Evolutionary conservation across 192 early-diverging fungal genomes (phyloP).

Genomic region (Allomyces macrogynus): DNA sequence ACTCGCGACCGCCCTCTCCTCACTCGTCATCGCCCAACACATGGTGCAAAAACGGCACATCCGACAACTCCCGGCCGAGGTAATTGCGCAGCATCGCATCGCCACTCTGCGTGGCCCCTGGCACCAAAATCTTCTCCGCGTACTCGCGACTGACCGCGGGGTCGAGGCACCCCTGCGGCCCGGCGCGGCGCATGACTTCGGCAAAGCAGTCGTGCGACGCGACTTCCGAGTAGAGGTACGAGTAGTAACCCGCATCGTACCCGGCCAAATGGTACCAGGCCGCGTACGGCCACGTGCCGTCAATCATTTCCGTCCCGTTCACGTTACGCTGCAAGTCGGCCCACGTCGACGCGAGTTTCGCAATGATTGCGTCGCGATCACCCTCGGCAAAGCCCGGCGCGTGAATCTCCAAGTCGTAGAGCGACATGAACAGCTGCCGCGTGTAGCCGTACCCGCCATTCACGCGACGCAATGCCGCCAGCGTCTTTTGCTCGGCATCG

Average conservation of each 20-base stretch:
- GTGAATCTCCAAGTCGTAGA: conserved; percentile 6
- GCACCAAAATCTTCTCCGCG: not conserved
- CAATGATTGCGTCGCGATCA: not conserved
- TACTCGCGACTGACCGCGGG: not conserved
- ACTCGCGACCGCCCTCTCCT: too few relatives aligned
- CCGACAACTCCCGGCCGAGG: not conserved
- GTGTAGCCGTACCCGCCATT: conserved; percentile 3
- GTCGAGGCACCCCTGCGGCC: not conserved
- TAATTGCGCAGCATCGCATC: not conserved
- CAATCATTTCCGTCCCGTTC: not conserved
- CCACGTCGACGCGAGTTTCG: not conserved
- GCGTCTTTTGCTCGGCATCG: not conserved
- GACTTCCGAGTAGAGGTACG: conserved; percentile 2
- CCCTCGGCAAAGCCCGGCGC: not conserved
- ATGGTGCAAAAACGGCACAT: not conserved
- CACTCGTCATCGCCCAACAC: not conserved
- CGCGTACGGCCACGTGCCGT: not conserved
- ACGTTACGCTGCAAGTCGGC: not conserved
- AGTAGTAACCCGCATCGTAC: conserved; percentile 3
- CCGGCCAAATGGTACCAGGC: conserved; percentile 2
- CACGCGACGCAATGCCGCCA: not conserved
- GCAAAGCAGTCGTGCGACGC: conserved; percentile 1
- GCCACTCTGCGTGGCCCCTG: not conserved
- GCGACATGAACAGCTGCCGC: conserved; percentile 7
- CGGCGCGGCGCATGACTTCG: not conserved